Evolutionary conservation across 176 grass and related monocot genomes (phyloP), one percentile per base, ranked within the genome.

Genomic region (Aegilops speltoides): DNA sequence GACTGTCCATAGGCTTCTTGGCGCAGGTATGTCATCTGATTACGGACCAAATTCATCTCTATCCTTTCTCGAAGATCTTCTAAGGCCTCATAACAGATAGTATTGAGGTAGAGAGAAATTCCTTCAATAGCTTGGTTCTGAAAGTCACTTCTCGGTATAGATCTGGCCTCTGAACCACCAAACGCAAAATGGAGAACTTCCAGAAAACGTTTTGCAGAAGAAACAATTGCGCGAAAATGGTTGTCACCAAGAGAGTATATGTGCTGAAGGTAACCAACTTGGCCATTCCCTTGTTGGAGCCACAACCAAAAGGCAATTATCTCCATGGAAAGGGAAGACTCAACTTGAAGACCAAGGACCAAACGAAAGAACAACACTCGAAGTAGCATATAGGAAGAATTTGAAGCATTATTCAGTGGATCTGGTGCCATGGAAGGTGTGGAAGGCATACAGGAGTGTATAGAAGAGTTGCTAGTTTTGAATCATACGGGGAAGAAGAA

Each of bases 301-400:
- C 90, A 95, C 81, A 95, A 6, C 88, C 93, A 95, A n/a, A 87
- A 95, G 28, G 93, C 82, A 5, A 95, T 76, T 29, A 95, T 86
- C 79, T 90, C 72, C 85, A 92, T 86, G 3, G 90, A 81, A 46
- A 80, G 34, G 66, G 82, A 52, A 4, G 87, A 43, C 15, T 95
- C 79, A 7, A 95, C 77, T 56, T 82, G 50, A 24, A 95, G 86
- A 57, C 20, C 45, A 10, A 85, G 83, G 1, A 89, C 86, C 88
- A 95, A 28, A 10, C 90, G 82, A 25, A 63, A 73, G 52, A 90
- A 88, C 32, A 95, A 22, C 4, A 89, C 64, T 36, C 89, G 82
- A 56, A 85, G 13, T 12, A 80, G 16, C 68, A 80, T 69, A 7
- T 60, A n/a, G 45, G 12, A 12, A 2, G 43, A 16, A 68, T 63